Percentiles rank a stretch among this genome's conserved stretches.
Conservation (phyloP, 768 basidiomycete species). For the Tulasnella sp. region DNA sequence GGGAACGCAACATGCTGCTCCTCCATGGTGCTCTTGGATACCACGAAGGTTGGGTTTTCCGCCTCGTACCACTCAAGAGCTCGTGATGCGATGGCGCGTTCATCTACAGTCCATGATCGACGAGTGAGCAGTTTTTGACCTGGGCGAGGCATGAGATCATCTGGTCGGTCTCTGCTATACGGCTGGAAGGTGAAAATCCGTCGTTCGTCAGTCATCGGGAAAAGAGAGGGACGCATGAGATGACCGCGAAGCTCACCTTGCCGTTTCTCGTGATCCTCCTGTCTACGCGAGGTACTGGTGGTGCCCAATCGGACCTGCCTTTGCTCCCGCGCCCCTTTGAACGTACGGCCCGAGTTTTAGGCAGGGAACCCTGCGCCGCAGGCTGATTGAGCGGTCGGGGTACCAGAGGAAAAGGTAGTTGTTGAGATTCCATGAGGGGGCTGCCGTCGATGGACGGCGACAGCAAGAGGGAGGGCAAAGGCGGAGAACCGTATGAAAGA, state of each 20-base stretch:
- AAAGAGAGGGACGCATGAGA: neutral
- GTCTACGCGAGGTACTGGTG: neutral
- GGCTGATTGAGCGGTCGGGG: neutral
- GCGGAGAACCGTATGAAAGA: neutral
- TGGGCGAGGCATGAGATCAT: neutral
- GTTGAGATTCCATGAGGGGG: neutral
- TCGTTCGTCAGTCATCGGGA: neutral
- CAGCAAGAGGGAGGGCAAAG: neutral
- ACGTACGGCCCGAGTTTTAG: neutral
- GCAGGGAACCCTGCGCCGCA: neutral
- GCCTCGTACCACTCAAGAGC: neutral
- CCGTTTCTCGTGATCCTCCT: no score
- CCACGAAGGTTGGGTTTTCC: neutral
- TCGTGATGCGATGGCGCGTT: neutral
- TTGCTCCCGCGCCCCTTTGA: neutral
- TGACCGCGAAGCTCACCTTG: neutral
- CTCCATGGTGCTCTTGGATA: neutral
- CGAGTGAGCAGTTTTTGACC: neutral
- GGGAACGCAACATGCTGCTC: neutral
- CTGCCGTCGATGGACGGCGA: neutral
- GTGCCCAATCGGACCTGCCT: neutral
- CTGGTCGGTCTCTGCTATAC: neutral
- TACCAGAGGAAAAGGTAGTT: neutral
- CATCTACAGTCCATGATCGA: neutral
- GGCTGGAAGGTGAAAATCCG: neutral